Conservation (phyloP, 345 rosid species). For the Bruguiera gymnorhiza region DNA sequence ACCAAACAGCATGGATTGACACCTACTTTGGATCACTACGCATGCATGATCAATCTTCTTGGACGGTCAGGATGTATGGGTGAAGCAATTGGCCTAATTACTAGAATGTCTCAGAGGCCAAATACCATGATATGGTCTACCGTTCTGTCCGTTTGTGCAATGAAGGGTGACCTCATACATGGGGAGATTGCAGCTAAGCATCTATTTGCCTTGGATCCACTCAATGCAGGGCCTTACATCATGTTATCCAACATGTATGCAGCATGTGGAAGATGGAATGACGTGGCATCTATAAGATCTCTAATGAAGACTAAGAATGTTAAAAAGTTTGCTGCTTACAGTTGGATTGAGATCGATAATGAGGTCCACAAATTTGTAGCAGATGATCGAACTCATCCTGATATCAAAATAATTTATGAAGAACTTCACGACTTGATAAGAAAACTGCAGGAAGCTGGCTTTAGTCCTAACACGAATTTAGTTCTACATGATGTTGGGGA, state of each 20-base stretch:
- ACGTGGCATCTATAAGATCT: conserved; percentile 50
- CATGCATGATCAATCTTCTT: conserved; percentile 52
- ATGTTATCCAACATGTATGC: conserved; percentile 63
- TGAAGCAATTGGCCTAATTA: conserved; percentile 42
- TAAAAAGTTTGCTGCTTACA: conserved; percentile 55
- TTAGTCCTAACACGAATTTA: conserved; percentile 35
- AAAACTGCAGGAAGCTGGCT: conserved; percentile 45
- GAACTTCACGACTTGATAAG: conserved; percentile 38
- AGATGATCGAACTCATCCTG: conserved; percentile 53
- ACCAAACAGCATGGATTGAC: conserved; percentile 30
- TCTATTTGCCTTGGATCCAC: conserved; percentile 48
- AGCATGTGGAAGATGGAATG: conserved; percentile 53
- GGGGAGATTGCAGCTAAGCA: conserved; percentile 53
- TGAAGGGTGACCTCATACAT: conserved; percentile 37
- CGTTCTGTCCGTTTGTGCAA: conserved; percentile 43
- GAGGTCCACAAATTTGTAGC: conserved; percentile 56
- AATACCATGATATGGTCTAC: conserved; percentile 51
- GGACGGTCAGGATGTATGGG: conserved; percentile 45
- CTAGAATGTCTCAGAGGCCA: conserved; percentile 43
- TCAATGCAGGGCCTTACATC: conserved; percentile 54
- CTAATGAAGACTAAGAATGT: conserved; percentile 51
- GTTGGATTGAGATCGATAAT: conserved; percentile 53
- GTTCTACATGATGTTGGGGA: conserved; percentile 53
- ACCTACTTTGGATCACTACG: conserved; percentile 48
- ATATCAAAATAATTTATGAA: conserved; percentile 38